Percentiles rank a stretch among this genome's conserved stretches.
phyloP scores from a whole-genome alignment of 106 monocot species.

The Acorus gramineus region DNA sequence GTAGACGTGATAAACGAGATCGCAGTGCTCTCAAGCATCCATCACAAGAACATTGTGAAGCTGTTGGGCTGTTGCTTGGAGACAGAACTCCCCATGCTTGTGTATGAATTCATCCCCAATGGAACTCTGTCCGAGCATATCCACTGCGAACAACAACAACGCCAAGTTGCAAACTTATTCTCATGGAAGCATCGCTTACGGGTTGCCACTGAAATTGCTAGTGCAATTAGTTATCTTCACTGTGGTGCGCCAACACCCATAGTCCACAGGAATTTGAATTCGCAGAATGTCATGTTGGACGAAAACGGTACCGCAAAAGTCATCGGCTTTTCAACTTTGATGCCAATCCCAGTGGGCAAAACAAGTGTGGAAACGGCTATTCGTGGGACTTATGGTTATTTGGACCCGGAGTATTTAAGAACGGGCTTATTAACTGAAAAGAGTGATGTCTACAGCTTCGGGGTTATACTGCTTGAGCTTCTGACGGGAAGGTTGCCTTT shows the following conservation, averaged over 20 bases:
- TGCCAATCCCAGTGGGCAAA: not conserved
- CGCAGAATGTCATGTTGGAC: not conserved
- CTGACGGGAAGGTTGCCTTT: not conserved
- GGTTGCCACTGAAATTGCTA: constrained; percentile 3
- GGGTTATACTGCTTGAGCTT: not conserved
- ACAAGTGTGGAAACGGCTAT: not conserved
- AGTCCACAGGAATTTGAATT: not conserved
- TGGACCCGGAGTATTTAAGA: not conserved
- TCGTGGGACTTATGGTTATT: not conserved
- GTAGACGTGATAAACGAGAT: no score
- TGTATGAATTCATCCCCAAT: no score
- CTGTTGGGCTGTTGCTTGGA: no score
- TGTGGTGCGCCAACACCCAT: not conserved
- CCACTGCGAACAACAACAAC: no score
- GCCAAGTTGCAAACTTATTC: no score
- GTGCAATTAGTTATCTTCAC: not conserved
- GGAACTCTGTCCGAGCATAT: no score
- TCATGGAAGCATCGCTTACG: constrained; percentile 1
- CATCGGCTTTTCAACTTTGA: not conserved
- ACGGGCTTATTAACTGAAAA: not conserved
- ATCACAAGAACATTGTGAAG: no score
- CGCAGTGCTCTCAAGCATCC: no score
- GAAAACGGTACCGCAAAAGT: not conserved
- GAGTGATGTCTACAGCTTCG: constrained; percentile 1
- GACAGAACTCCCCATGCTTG: no score